phyloP scores from a whole-genome alignment of 2,329 filamentous ascomycete species.

The Fusarium sp. region DNA sequence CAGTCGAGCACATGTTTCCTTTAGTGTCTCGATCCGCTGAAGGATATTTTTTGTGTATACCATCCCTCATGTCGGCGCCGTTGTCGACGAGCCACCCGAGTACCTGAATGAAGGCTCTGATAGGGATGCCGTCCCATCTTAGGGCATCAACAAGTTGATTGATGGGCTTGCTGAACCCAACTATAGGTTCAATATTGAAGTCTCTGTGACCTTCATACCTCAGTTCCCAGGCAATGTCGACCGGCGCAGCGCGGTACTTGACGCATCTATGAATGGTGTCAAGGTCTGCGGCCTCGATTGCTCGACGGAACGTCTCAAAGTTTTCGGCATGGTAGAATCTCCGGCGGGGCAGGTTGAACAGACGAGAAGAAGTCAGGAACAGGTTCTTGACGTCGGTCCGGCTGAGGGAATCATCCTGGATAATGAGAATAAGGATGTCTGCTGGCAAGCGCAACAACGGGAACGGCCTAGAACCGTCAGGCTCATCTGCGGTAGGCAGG shows the following conservation, averaged over 20 bases:
- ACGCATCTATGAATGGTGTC: background rate
- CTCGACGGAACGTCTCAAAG: background rate
- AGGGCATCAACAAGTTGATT: background rate
- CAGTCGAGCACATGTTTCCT: background rate
- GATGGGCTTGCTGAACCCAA: background rate
- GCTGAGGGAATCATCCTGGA: background rate
- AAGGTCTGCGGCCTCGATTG: background rate
- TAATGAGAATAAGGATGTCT: background rate
- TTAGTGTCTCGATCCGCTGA: too few species aligned
- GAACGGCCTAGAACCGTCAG: background rate
- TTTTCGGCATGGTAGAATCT: background rate
- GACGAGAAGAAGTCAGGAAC: background rate
- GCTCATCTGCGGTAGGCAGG: background rate
- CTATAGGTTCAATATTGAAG: background rate
- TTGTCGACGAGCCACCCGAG: background rate
- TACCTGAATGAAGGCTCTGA: background rate
- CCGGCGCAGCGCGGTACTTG: background rate
- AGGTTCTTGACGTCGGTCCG: background rate
- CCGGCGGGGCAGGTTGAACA: background rate
- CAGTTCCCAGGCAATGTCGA: background rate
- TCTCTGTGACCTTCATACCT: too few species aligned
- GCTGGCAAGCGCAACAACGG: background rate
- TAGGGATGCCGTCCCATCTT: too few species aligned
- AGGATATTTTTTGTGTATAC: background rate
- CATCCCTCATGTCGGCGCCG: background rate